phyloP scores from a whole-genome alignment of 352 stramenopile species.

The Pythium monospermum region DNA sequence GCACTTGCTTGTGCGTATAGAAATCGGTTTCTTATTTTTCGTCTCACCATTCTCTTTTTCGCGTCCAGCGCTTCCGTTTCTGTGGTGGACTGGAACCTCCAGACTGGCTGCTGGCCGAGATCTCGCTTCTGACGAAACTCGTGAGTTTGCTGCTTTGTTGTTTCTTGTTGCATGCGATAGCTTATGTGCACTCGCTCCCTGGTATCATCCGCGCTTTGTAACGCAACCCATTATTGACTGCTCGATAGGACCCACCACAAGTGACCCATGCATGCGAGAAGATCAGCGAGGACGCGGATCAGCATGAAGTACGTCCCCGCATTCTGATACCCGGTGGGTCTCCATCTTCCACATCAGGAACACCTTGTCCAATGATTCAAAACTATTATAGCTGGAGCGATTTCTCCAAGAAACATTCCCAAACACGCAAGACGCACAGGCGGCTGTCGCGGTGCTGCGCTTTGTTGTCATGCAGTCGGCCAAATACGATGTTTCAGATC shows the following conservation, averaged over 20 bases:
- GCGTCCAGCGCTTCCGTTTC: slow-evolving; percentile 39
- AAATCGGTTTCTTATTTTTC: too few relatives aligned
- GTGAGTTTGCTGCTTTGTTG: too few relatives aligned
- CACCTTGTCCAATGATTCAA: too few relatives aligned
- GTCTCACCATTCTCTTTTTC: too few relatives aligned
- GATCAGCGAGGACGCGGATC: background rate
- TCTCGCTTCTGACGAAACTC: slow-evolving; percentile 28
- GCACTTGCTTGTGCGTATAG: too few relatives aligned
- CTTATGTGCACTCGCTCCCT: too few relatives aligned
- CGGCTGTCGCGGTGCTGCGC: slow-evolving; percentile 28
- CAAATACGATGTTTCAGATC: slow-evolving; percentile 34
- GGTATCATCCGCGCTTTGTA: too few relatives aligned
- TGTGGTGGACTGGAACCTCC: slow-evolving; percentile 58
- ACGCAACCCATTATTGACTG: background rate
- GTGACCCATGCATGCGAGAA: background rate
- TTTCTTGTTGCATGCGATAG: too few relatives aligned
- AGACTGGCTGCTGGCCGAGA: slow-evolving; percentile 52
- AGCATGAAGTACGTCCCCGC: background rate
- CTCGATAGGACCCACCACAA: background rate
- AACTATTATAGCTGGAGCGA: too few relatives aligned
- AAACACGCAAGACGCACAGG: too few relatives aligned
- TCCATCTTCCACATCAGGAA: background rate
- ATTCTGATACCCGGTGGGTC: background rate
- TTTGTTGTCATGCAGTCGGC: slow-evolving; percentile 46
- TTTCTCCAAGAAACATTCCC: too few relatives aligned